Evolutionary conservation across 495 filamentous ascomycete species (phyloP).

Genomic region (Penicillium chermesinum): DNA sequence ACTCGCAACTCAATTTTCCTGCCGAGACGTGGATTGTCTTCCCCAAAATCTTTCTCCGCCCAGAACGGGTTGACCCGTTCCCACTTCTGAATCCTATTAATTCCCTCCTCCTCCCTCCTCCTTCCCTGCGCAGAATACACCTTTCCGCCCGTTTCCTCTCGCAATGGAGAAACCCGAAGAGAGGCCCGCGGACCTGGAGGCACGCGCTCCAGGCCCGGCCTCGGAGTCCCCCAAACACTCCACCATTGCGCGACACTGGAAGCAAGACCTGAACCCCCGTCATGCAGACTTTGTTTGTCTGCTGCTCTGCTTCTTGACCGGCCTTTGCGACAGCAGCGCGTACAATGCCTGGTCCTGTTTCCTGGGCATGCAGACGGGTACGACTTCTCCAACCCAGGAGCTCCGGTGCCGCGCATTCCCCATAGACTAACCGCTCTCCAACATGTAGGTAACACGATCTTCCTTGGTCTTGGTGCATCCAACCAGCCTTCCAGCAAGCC

Average conservation of each 20-base stretch:
- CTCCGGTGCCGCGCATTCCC: neutral
- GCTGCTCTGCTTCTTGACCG: conserved; percentile 51
- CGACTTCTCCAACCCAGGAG: conserved; percentile 15
- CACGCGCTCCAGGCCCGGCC: no score
- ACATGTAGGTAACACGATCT: conserved; percentile 64
- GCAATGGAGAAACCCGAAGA: conserved; percentile 21
- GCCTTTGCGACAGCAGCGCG: conserved; percentile 56
- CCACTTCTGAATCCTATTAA: neutral
- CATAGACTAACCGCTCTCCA: no score
- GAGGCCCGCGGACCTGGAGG: conserved; percentile 20
- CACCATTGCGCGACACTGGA: conserved; percentile 22
- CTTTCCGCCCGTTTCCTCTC: no score
- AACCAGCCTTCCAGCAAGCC: conserved; percentile 45
- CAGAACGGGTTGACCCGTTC: no score
- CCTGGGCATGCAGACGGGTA: conserved; percentile 61
- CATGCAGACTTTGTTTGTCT: conserved; percentile 52
- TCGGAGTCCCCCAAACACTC: conserved; percentile 12
- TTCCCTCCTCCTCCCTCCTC: neutral
- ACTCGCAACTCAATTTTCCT: conserved; percentile 1
- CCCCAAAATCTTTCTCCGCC: neutral
- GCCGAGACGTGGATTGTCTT: neutral
- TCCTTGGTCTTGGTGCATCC: conserved; percentile 60
- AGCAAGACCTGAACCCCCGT: conserved; percentile 32
- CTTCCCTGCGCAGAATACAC: no score
- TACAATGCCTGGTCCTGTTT: conserved; percentile 61